phyloP scores from a whole-genome alignment of 805 yeast genomes.

The Metschnikowia colocasiae region DNA sequence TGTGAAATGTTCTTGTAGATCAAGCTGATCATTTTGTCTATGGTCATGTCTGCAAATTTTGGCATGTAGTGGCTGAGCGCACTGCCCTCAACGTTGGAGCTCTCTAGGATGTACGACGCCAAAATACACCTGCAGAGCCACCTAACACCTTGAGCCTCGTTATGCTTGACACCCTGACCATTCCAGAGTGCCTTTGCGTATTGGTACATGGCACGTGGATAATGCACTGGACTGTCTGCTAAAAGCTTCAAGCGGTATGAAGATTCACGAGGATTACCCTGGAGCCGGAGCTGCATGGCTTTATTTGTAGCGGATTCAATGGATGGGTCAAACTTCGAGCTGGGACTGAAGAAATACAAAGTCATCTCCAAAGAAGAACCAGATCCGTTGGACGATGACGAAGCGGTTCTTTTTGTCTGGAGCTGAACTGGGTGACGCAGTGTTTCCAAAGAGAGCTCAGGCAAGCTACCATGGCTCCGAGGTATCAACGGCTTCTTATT shows the following conservation, averaged over 20 bases:
- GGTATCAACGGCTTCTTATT: neutral
- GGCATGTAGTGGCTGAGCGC: slow-evolving; percentile 19
- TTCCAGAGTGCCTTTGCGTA: slow-evolving; percentile 64
- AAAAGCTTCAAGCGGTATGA: slow-evolving; percentile 64
- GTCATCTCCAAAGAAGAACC: slow-evolving; percentile 5
- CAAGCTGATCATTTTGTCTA: slow-evolving; percentile 28
- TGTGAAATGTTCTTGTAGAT: slow-evolving; percentile 23
- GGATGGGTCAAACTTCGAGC: slow-evolving; percentile 18
- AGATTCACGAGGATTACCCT: slow-evolving; percentile 64
- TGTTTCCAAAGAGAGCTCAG: slow-evolving; percentile 6
- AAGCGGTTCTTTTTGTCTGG: slow-evolving; percentile 3
- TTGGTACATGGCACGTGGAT: slow-evolving; percentile 57
- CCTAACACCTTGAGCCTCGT: slow-evolving; percentile 49
- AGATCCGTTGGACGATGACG: slow-evolving; percentile 12
- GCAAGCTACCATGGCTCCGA: neutral
- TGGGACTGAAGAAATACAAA: slow-evolving; percentile 7
- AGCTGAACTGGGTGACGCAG: slow-evolving; percentile 8
- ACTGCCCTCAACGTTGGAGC: slow-evolving; percentile 5
- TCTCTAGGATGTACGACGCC: slow-evolving; percentile 15
- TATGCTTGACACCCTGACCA: slow-evolving; percentile 66
- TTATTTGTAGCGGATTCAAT: slow-evolving; percentile 36
- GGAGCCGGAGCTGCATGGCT: slow-evolving; percentile 49
- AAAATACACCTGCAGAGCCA: slow-evolving; percentile 56
- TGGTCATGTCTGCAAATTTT: slow-evolving; percentile 24
- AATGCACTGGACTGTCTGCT: slow-evolving; percentile 55